Evolutionary conservation across 352 stramenopile species (phyloP), one percentile per base, ranked within the genome.

Genomic region (Phytophthora hybrid): DNA sequence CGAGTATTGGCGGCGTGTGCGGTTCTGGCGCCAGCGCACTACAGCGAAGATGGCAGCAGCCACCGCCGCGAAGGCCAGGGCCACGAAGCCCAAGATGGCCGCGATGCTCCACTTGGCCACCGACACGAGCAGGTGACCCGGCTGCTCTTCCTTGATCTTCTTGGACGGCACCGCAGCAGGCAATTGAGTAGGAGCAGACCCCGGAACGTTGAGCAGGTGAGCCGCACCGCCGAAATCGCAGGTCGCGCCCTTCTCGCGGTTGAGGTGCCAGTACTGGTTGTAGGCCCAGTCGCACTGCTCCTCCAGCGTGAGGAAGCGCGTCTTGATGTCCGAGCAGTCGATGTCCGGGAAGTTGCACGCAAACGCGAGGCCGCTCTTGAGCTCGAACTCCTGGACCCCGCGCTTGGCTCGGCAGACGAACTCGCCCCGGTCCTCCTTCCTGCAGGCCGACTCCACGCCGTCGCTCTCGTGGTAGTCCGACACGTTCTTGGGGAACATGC

Each of bases 191-290:
- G 74, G 62, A 18, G 74, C 66, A 54, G 66, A 34, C 6, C 54
- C 55, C 4, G 74, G 66, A n/a, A 79, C 58, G 14, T 26, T 71
- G 6, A 93, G 52, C 62, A 94, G 57, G 69, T 94, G 88, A 5
- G 69, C 88, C 19, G 85, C 83, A 26, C 85, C 88, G 58, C 88
- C 85, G 61, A 94, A 94, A 83, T 94, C 88, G 77, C 88, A 94
- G 49, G 88, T 94, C 23, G 88, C 88, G 19, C 88, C 88, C 21
- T 88, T 85, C 51, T 88, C 71, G 29, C 88, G 88, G 57, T 92
- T 77, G 16, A 80, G 52, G 67, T 94, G 88, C 88, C 88, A 94
- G 76, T 93, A 94, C 61, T 87, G 60, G 76, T 94, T 88, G 73
- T 91, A 94, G 0, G 83, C 88, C 68, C 77, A 93, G 74, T 94